Evolutionary conservation across 805 yeast species (phyloP), one percentile per base, ranked within the genome.

Genomic region (Nakazawaea ishiwadae): DNA sequence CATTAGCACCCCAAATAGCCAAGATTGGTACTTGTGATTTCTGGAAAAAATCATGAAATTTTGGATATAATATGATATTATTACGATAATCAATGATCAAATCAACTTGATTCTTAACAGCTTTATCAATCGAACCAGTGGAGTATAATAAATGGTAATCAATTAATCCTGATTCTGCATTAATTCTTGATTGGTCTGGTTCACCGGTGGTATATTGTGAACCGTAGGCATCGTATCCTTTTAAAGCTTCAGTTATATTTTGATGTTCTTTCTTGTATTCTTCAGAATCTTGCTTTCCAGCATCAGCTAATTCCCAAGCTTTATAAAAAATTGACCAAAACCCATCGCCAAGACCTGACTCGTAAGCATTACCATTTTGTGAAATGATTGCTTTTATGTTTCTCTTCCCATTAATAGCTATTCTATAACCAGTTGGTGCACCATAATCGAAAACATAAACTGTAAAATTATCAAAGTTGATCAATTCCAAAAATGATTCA

Each of bases 321-420:
- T 49, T 45, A 37, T 48, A 47, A 14, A 68, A 33, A 5, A 68
- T 65, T 5, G 44, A 60, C 74, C 73, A 69, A 44, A 66, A 66
- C 12, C 48, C 42, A 11, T 46, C 56, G 28, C 53, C 63, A n/a
- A 69, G 40, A 8, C 73, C 74, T 38, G 64, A 72, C 7, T 50
- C 64, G 43, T 69, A 69, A 16, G 71, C 71, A 51, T 67, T 69
- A 8, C 73, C 73, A 44, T 67, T 69, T 52, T 69, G 75, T 9
- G 60, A 33, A 39, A 69, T 51, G 29, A 69, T 46, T 4, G 59
- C 68, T 4, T 50, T 37, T 14, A 68, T 53, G 6, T 47, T 42
- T 4, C 50, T 44, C 2, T 71, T 68, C 5, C 51, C 40, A 21
- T 49, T 55, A 40, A 66, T 46, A 4, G 69, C 68, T 19, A 69